Percentiles rank a stretch among this genome's conserved stretches.
Conservation (phyloP, 352 stramenopile species). For the Peronospora belbahrii region DNA sequence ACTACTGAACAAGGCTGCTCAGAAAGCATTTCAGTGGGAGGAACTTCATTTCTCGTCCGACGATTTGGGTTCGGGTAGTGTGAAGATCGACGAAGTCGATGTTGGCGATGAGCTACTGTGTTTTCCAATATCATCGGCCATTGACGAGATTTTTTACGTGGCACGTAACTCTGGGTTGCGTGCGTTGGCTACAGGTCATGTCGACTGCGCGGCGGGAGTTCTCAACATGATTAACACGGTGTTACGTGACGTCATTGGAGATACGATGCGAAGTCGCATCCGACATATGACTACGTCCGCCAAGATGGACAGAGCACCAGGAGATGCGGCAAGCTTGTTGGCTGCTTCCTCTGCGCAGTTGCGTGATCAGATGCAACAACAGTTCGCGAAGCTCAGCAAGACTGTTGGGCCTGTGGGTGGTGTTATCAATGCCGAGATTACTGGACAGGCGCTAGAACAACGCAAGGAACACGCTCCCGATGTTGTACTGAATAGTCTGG, state of each 20-base stretch:
- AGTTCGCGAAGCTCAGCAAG: conserved; percentile 83
- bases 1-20: conserved; percentile 60
- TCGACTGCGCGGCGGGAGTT: conserved; percentile 72
- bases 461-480: conserved; percentile 59
- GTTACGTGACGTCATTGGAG: conserved; percentile 63
- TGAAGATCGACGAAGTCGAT: neutral
- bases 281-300: conserved; percentile 58
- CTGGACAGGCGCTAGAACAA: conserved; percentile 21
- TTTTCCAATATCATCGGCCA: conserved; percentile 73
- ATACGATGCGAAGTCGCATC: conserved; percentile 75
- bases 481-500: conserved; percentile 80
- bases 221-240: conserved; percentile 85
- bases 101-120: conserved; percentile 31
- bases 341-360: conserved; percentile 55
- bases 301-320: conserved; percentile 42
- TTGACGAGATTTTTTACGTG: conserved; percentile 87
- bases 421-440: conserved; percentile 12
- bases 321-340: conserved; percentile 37
- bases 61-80: conserved; percentile 1
- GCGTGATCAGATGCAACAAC: conserved; percentile 81
- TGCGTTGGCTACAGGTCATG: conserved; percentile 74
- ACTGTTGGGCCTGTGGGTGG: conserved; percentile 42
- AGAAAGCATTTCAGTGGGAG: conserved; percentile 83
- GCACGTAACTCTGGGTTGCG: conserved; percentile 70
- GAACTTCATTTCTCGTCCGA: conserved; percentile 60